Base-by-base conservation (phyloP, 257 asterid genomes). In the Nicotiana tabacum region DNA sequence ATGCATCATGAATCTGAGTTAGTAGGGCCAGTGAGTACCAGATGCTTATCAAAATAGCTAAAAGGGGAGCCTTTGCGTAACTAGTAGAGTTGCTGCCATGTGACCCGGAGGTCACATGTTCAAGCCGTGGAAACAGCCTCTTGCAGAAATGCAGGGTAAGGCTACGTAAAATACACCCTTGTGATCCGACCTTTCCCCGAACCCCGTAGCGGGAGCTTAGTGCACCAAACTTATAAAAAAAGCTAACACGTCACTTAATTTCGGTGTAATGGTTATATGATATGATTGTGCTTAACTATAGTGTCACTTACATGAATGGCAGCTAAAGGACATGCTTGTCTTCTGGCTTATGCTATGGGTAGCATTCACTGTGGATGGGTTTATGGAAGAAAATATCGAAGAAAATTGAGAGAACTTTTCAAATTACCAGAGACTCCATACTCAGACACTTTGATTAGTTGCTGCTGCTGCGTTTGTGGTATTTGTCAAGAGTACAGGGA, bases 381-480 rank as follows among this genome's bases (percentile, higher is more conserved):
- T 62, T 88, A 88, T 86, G 67, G 89, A 33, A 64, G 84, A 66
- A 78, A 64, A 43, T 86, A 88, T 78, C 80, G 91, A 30, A n/a
- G 86, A n/a, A 88, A 88, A 85, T 43, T 88, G 77, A 58, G 91
- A 3, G 82, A 77, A 72, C 64, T 88, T 5, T 88, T 77, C 82
- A 78, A 81, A 29, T 83, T 88, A 16, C 88, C 87, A 7, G 91
- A 88, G 82, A 72, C 80, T 2, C 91, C 89, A 11, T 88, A 72
- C 33, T 72, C 78, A 1, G 91, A 88, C 84, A 9, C 18, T 10
- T 51, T 83, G 81, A 83, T 81, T 60, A 87, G 87, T 53, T 84
- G 89, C 27, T 86, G 88, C 62, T 88, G 91, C 74, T 88, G 91
- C 11, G 66, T 85, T 10, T 88, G 91, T 53, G 89, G 84, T 46